Percentiles rank a stretch among this genome's conserved stretches.
Evolutionary conservation across 225 moss, liverwort and hornwort genomes (phyloP).

Genomic region (Bryoerythrophyllum caledonicum): DNA sequence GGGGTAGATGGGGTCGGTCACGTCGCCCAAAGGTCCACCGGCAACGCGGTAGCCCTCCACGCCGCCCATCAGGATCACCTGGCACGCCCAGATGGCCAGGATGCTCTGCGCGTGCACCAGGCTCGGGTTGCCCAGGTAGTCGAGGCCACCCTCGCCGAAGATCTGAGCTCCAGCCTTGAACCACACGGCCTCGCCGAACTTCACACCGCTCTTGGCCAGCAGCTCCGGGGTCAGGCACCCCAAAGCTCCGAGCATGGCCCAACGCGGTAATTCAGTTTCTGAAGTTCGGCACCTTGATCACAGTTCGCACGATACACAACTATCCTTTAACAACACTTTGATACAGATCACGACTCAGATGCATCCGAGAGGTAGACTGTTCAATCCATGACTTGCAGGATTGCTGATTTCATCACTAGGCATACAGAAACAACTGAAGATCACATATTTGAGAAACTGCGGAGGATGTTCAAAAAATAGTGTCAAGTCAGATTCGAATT

Average conservation of each 20-base stretch:
- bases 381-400: neutral
- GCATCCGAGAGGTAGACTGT: neutral
- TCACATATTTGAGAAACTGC: neutral
- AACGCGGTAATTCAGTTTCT: neutral
- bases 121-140: too few species aligned
- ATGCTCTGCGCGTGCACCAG: conserved; percentile 33
- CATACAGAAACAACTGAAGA: neutral
- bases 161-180: too few species aligned
- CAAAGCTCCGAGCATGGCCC: conserved; percentile 28
- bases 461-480: neutral
- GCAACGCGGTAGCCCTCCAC: conserved; percentile 23
- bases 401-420: neutral
- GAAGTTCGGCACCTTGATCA: too few species aligned
- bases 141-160: too few species aligned
- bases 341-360: neutral
- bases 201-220: too few species aligned
- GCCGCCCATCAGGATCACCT: conserved; percentile 28
- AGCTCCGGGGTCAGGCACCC: conserved; percentile 26
- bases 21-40: conserved; percentile 51
- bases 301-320: too few species aligned
- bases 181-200: too few species aligned
- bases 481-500: conserved; percentile 11
- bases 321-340: too few species aligned
- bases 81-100: conserved; percentile 25
- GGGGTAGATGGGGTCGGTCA: conserved; percentile 46